Evolutionary conservation across 139 green algal genomes (phyloP), one percentile per base, ranked within the genome.

Genomic region (Edaphochlamys debaryana): DNA sequence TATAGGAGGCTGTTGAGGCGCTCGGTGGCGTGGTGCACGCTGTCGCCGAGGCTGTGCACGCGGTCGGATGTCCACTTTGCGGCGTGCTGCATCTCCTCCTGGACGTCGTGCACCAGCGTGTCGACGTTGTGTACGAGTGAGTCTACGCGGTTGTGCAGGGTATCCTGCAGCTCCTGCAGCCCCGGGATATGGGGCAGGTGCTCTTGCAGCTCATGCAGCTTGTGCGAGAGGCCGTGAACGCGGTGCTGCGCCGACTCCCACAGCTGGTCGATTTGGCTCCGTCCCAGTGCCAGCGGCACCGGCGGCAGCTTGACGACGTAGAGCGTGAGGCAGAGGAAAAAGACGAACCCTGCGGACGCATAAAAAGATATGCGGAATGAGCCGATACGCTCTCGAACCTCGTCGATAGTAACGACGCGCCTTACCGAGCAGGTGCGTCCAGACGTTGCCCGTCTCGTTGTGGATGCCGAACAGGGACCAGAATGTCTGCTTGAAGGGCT

Each of bases 391-490:
- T n/a, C n/a, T n/a, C n/a, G n/a, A n/a, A n/a, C n/a, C n/a, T n/a
- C n/a, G n/a, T n/a, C n/a, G n/a, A n/a, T n/a, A n/a, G n/a, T n/a
- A n/a, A n/a, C n/a, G n/a, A n/a, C n/a, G n/a, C n/a, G n/a, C n/a
- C 89, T 48, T 69, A 95, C 92, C 91, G 4, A 95, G 45, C 23
- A 98, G 78, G 80, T 98, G 97, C 19, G 91, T 97, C 93, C 92
- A 98, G 2, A 99, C 94, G 80, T 98, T 98, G 29, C 95, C 90
- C 0, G 95, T 98, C 86, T 99, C 96, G 86, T 99, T 99, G 92
- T 99, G 96, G 52, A 98, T 45, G 19, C 68, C 69, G 69, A 98
- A 99, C 2, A 99, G 77, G 0, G 93, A 96, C 30, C 78, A 62
- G 17, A 99, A 27, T 4, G 64, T 89, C 13, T 94, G 86, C 52